These are phyloP conservation scores for Xylaria telfairii DNA, from an alignment of 495 filamentous ascomycete species.

Conservation along the genomic window DNA sequence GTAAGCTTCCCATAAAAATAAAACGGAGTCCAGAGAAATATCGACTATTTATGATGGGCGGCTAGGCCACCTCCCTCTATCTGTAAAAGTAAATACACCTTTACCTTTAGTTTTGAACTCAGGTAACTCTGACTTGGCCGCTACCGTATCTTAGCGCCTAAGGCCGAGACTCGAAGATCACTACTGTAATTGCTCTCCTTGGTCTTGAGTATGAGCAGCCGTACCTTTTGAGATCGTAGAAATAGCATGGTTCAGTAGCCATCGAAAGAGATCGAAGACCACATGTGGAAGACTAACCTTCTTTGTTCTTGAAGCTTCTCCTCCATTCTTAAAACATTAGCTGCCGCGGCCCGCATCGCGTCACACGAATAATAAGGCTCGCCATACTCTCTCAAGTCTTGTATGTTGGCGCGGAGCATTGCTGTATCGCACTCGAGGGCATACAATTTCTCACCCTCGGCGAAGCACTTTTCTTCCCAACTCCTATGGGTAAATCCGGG, in stretches of 20 bases:
- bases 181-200: not conserved
- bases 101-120: too few relatives aligned
- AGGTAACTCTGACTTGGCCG: too few relatives aligned
- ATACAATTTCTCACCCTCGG: constrained; percentile 28
- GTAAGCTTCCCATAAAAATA: too few relatives aligned
- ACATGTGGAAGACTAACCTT: not conserved
- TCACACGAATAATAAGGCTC: not conserved
- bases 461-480: constrained; percentile 8
- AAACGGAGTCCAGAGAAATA: too few relatives aligned
- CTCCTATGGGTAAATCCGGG: not conserved
- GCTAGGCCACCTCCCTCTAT: too few relatives aligned
- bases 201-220: not conserved
- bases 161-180: not conserved
- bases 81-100: too few relatives aligned
- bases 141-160: not conserved
- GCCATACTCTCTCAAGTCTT: not conserved
- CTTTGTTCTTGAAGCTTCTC: constrained; percentile 51
- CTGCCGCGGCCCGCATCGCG: not conserved
- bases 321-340: constrained; percentile 59
- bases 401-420: constrained; percentile 3
- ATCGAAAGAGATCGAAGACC: not conserved
- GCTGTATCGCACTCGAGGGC: constrained; percentile 18
- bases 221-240: not conserved
- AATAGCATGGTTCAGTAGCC: not conserved
- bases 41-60: too few relatives aligned